Percentiles rank a stretch among this genome's conserved stretches.
phyloP scores from a whole-genome alignment of 768 basidiomycete genomes.

The Psilocybe sp. region DNA sequence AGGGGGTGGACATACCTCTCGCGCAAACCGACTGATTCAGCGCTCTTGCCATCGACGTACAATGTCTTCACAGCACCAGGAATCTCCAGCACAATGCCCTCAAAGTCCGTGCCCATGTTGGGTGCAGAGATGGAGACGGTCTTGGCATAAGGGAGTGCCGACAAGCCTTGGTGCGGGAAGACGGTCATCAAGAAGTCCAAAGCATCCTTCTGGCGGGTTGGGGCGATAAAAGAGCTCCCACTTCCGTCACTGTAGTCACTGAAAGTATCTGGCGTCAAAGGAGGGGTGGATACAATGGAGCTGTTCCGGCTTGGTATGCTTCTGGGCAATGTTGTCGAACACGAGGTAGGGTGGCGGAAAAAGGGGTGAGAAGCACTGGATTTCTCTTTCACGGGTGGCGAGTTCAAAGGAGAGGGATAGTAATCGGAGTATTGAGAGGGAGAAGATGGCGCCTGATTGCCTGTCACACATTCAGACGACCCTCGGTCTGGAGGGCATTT shows the following conservation, averaged over 20 bases:
- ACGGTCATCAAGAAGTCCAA: constrained; percentile 77
- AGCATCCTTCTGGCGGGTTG: constrained; percentile 55
- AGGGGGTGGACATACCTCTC: constrained; percentile 59
- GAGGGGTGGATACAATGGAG: constrained; percentile 64
- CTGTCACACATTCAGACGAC: constrained; percentile 96
- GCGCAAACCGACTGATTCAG: constrained; percentile 72
- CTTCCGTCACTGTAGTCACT: constrained; percentile 41
- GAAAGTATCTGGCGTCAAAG: constrained; percentile 72
- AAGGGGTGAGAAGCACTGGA: constrained; percentile 15
- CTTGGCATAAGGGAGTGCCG: constrained; percentile 68
- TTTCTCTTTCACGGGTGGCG: constrained; percentile 12
- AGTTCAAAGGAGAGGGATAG: constrained; percentile 26
- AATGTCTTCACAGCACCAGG: constrained; percentile 72
- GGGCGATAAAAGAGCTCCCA: constrained; percentile 34
- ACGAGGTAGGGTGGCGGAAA: constrained; percentile 17
- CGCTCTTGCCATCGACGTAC: constrained; percentile 83
- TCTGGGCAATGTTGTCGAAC: constrained; percentile 33
- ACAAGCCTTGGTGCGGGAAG: constrained; percentile 71
- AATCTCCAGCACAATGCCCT: constrained; percentile 75
- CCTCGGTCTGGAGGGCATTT: constrained; percentile 97
- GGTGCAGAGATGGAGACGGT: constrained; percentile 72
- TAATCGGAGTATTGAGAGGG: constrained; percentile 36
- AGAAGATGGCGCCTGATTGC: constrained; percentile 70
- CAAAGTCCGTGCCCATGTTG: constrained; percentile 65
- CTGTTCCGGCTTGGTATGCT: constrained; percentile 37